phyloP scores from a whole-genome alignment of 108 stramenopile genomes.

The Cyclotella sp. region DNA sequence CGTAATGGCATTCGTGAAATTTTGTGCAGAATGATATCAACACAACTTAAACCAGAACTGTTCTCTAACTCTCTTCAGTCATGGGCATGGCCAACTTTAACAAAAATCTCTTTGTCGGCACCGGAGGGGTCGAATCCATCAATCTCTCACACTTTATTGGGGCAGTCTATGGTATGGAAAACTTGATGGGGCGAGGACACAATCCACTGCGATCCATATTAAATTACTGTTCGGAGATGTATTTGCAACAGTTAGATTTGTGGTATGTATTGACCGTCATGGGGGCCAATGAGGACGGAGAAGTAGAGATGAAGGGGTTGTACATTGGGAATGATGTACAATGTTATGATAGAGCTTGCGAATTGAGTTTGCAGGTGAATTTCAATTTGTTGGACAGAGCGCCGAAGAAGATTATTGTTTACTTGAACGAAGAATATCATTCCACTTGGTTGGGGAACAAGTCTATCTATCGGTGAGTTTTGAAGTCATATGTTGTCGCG shows the following conservation, averaged over 20 bases:
- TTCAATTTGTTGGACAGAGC: slow-evolving; percentile 86
- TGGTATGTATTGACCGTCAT: slow-evolving; percentile 95
- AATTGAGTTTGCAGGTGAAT: slow-evolving; percentile 88
- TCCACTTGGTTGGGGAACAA: slow-evolving; percentile 98
- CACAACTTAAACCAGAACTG: no score
- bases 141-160: slow-evolving; percentile 96
- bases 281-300: slow-evolving; percentile 59
- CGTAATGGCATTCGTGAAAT: slow-evolving; percentile 53
- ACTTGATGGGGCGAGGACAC: slow-evolving; percentile 91
- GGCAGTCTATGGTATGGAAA: slow-evolving; percentile 97
- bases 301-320: slow-evolving; percentile 82
- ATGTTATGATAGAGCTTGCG: slow-evolving; percentile 89
- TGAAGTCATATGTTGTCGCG: neutral
- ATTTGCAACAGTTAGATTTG: slow-evolving; percentile 72
- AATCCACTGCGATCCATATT: slow-evolving; percentile 93
- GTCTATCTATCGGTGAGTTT: slow-evolving; percentile 82
- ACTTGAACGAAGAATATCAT: slow-evolving; percentile 92
- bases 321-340: slow-evolving; percentile 92
- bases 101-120: slow-evolving; percentile 92
- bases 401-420: slow-evolving; percentile 86
- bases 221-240: slow-evolving; percentile 85
- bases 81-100: slow-evolving; percentile 98
- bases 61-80: slow-evolving; percentile 35
- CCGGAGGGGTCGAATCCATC: slow-evolving; percentile 93
- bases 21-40: no score